Base-by-base conservation (phyloP, 805 yeast species). In the Groenewaldozyma salmanticensis region DNA sequence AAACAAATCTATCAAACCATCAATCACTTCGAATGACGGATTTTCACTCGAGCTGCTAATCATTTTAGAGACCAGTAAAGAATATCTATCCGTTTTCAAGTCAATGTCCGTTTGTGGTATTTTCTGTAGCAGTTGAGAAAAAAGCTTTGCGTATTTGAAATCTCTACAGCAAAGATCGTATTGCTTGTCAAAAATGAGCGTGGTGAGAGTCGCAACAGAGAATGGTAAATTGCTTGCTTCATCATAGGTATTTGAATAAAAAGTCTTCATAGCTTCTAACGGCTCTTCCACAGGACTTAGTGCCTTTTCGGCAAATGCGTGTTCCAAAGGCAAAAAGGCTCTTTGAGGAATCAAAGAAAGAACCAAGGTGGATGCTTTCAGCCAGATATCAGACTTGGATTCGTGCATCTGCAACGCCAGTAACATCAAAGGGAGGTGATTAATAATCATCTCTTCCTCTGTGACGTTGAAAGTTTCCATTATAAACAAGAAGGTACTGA, bases 381-480 rank as follows among this genome's bases (percentile, higher is more conserved):
- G 52, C 66, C 77, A 69, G 19, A 33, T 18, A 18, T 37, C 15
- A 9, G 21, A 13, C 21, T 36, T 20, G 16, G 21, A 15, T n/a
- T 5, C 24, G 9, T 5, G 13, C 9, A 20, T 11, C 22, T 18
- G 24, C 21, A 47, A 47, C 21, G 72, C 62, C 16, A 85, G 50
- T 1, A 87, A 55, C 0, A 82, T 69, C 33, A 85, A 59, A 0
- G 97, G 96, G 5, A 82, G 63, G 55, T 90, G 96, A 16, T 72
- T 69, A 0, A 75, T 64, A 5, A 80, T 61, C 81, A 86, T 85
- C 47, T 87, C 97, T 50, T 87, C 96, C 48, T 90, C 98, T 33
- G 72, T 74, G 21, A 87, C 76, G 48, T 83, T 74, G 63, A 85
- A 90, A 40, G 71, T 71, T 18, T 66, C 64, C 9, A 86, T 48